Conservation (phyloP, 148 eudicot species). For the Cornus suecica region DNA sequence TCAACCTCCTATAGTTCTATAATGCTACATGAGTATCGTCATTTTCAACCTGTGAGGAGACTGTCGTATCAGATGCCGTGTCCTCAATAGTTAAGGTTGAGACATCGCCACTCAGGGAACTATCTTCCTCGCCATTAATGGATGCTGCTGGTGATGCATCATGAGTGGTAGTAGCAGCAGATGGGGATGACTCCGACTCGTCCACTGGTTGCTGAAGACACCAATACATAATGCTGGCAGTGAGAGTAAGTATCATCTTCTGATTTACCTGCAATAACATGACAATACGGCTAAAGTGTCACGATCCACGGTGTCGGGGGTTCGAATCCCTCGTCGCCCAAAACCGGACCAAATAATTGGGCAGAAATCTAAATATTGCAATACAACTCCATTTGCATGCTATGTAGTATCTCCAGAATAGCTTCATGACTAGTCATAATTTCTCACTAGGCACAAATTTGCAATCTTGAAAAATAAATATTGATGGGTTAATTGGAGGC, state of each 20-base stretch:
- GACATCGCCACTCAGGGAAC: conserved; percentile 57
- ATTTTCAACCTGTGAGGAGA: conserved; percentile 32
- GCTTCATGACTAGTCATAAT: not conserved
- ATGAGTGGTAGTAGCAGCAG: conserved; percentile 41
- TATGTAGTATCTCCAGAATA: too few relatives aligned
- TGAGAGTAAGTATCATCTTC: conserved; percentile 82
- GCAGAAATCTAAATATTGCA: not conserved
- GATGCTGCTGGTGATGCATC: conserved; percentile 62
- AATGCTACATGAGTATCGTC: conserved; percentile 2
- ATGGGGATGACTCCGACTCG: conserved; percentile 48
- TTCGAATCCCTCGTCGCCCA: too few relatives aligned
- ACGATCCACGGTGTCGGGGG: too few relatives aligned
- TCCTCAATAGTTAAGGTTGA: conserved; percentile 57
- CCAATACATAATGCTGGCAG: conserved; percentile 93
- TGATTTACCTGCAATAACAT: conserved; percentile 58
- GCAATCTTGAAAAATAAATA: not conserved
- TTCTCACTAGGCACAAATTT: not conserved
- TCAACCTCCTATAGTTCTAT: not conserved
- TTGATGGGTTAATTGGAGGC: not conserved
- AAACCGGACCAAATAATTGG: not conserved
- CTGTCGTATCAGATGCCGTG: conserved; percentile 57
- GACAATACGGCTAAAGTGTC: not conserved
- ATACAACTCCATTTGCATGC: not conserved
- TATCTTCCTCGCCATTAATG: conserved; percentile 56
- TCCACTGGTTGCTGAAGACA: conserved; percentile 67